Conservation (phyloP, 116 monocot genomes). For the Phalaenopsis hybrid region DNA sequence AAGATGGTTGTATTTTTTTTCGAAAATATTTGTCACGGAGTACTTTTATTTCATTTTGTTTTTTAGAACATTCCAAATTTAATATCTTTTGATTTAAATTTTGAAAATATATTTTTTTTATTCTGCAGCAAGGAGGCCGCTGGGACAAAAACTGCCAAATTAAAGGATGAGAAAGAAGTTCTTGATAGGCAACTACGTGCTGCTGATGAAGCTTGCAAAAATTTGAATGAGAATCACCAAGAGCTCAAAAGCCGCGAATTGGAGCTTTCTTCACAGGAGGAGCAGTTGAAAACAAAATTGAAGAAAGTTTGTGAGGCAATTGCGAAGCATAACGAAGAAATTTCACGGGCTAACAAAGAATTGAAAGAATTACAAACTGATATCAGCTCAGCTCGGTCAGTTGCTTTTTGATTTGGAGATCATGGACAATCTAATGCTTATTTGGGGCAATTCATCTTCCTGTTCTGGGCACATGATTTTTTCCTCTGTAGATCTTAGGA, state of each 20-base stretch:
- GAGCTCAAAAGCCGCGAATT: constrained; percentile 58
- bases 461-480: neutral
- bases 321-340: constrained; percentile 50
- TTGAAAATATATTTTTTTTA: neutral
- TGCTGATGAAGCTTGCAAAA: constrained; percentile 69
- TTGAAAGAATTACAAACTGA: constrained; percentile 37
- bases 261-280: constrained; percentile 66
- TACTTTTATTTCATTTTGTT: constrained; percentile 1
- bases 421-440: neutral
- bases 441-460: neutral
- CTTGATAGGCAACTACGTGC: constrained; percentile 81
- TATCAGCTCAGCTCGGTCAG: constrained; percentile 62
- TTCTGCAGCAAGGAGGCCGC: constrained; percentile 83
- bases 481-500: neutral
- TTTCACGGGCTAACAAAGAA: constrained; percentile 50
- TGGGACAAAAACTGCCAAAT: constrained; percentile 86
- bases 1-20: neutral
- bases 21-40: neutral
- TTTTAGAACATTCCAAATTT: neutral
- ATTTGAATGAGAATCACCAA: constrained; percentile 86
- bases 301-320: constrained; percentile 41
- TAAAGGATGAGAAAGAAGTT: constrained; percentile 96
- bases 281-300: constrained; percentile 52
- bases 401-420: neutral
- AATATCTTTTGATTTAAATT: neutral